Base-by-base conservation (phyloP, 352 stramenopile species). In the Halophytophthora polymorphica region DNA sequence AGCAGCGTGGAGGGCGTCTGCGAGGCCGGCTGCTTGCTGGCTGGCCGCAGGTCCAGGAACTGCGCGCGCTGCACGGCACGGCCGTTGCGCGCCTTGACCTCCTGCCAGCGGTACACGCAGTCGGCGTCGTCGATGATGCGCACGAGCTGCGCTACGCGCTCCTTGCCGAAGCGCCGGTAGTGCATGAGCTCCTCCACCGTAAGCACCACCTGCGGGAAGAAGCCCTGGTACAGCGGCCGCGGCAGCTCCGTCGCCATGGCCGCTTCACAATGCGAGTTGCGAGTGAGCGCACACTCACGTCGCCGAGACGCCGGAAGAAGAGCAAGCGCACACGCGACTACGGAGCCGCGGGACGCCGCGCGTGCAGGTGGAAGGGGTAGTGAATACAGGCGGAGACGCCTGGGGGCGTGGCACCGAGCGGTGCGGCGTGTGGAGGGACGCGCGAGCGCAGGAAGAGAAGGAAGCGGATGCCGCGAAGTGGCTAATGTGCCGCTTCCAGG, bases 121-220 rank as follows among this genome's bases (percentile, higher is more conserved):
- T 88, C 81, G 53, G 81, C 77, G 50, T 89, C 79, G 29, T 92
- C 75, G 55, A 88, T 77, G 55, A 92, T 86, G 41, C 81, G 79
- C 42, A 88, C 71, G 46, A 92, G 73, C 48, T 89, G 73, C 19
- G 70, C 64, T 21, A 92, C 64, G 17, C 82, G 79, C 54, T 90
- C 76, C 60, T 86, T 90, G 45, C 79, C 77, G 35, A 90, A 56
- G 12, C 81, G 80, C 43, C 83, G 82, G 61, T 92, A 91, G 55
- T 85, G 77, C 17, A 72, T 65, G 17, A 91, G 64, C 45, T 94
- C 81, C 22, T 90, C 78, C 25, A 69, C 66, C 35, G 64, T 71
- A 4, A 94, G 62, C 40, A 73, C 72, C 44, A 94, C 72, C 49
- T 87, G 81, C 44, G 83, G 83, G 63, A 94, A 94, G 71, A 92